Conservation (phyloP, 1,284 basidiomycete genomes). For the Ustilago shanxiensis region DNA sequence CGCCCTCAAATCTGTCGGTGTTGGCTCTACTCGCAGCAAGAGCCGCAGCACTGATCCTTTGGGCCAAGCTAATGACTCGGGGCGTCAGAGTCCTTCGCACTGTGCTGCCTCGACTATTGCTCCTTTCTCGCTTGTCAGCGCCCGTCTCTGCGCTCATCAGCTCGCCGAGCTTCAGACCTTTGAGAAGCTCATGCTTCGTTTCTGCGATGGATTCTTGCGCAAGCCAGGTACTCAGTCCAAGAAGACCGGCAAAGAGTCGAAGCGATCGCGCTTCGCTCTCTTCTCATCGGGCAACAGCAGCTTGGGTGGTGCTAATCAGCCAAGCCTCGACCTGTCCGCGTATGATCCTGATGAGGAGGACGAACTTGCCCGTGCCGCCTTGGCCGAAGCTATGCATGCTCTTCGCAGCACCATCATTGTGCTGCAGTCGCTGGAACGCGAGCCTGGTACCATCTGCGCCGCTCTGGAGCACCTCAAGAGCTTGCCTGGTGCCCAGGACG, state of each 20-base stretch:
- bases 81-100: constrained; percentile 44
- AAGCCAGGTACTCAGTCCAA: constrained; percentile 45
- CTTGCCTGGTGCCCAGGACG: constrained; percentile 20
- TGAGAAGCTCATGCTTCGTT: constrained; percentile 64
- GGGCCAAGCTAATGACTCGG: constrained; percentile 25
- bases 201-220: constrained; percentile 58
- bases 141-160: constrained; percentile 58
- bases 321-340: constrained; percentile 36
- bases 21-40: constrained; percentile 45
- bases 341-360: constrained; percentile 61
- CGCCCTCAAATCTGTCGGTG: constrained; percentile 61
- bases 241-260: constrained; percentile 32
- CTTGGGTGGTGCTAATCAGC: constrained; percentile 29
- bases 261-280: constrained; percentile 46
- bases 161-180: constrained; percentile 64
- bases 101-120: constrained; percentile 23
- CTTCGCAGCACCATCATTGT: constrained; percentile 62
- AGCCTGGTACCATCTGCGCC: constrained; percentile 54
- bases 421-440: constrained; percentile 58
- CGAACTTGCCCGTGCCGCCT: constrained; percentile 65
- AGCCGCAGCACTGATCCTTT: constrained; percentile 30
- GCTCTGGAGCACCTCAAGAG: constrained; percentile 35
- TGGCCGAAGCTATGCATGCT: constrained; percentile 66
- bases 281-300: constrained; percentile 32
- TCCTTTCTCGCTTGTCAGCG: constrained; percentile 52